Evolutionary conservation across 768 basidiomycete species (phyloP).

Genomic region (Nidula microcarpa): DNA sequence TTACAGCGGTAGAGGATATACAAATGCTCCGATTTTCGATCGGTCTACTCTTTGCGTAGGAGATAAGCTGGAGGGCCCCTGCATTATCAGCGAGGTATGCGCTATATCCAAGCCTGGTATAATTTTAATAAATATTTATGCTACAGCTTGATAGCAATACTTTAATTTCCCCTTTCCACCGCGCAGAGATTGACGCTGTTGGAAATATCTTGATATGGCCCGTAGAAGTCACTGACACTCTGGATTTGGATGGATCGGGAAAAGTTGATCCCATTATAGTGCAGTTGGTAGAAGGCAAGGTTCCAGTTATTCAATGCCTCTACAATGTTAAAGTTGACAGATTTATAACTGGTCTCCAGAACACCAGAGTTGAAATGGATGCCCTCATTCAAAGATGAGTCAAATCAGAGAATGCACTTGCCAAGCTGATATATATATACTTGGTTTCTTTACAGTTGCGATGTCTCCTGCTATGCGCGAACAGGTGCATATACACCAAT

Average conservation of each 20-base stretch:
- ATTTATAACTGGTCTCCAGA: slow-evolving; percentile 11
- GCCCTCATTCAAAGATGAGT: slow-evolving; percentile 15
- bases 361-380: slow-evolving; percentile 23
- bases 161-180: slow-evolving; percentile 17
- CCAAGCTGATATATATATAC: not conserved
- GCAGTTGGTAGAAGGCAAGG: slow-evolving; percentile 9
- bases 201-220: slow-evolving; percentile 24
- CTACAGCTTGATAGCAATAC: slow-evolving; percentile 19
- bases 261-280: slow-evolving; percentile 6
- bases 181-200: slow-evolving; percentile 20
- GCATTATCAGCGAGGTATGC: slow-evolving; percentile 19
- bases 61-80: slow-evolving; percentile 17
- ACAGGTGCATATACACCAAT: slow-evolving; percentile 6
- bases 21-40: slow-evolving; percentile 19
- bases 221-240: not conserved
- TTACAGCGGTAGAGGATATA: slow-evolving; percentile 12
- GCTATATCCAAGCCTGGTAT: not conserved
- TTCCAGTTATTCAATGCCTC: not conserved
- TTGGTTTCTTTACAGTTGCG: slow-evolving; percentile 6
- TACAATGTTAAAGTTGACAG: not conserved
- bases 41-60: slow-evolving; percentile 14
- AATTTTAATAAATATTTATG: not conserved
- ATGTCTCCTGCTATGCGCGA: slow-evolving; percentile 23
- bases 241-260: too few species aligned
- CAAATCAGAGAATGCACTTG: not conserved